Evolutionary conservation across 139 green algal species (phyloP).

Genomic region (Parachlorella kessleri): DNA sequence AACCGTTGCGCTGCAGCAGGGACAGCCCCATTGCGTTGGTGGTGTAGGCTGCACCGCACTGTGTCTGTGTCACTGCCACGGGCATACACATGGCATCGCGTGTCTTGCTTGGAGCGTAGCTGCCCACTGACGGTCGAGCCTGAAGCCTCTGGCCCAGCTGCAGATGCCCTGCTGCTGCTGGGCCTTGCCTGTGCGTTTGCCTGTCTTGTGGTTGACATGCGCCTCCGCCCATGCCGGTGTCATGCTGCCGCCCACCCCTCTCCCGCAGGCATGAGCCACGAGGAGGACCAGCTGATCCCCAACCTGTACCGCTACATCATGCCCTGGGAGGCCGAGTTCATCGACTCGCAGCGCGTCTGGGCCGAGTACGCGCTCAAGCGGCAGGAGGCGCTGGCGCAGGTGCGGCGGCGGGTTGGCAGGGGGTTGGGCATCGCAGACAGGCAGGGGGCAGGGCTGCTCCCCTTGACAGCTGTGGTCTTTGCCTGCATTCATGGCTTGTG

Average conservation of each 20-base stretch:
- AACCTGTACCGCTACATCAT: conserved; percentile 98
- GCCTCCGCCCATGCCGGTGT: no score
- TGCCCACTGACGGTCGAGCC: no score
- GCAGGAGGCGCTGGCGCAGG: conserved; percentile 79
- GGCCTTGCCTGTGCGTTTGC: not conserved
- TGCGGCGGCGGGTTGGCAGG: conserved; percentile 3
- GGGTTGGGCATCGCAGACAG: no score
- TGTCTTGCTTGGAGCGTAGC: no score
- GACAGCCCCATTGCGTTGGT: no score
- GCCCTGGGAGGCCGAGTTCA: conserved; percentile 98
- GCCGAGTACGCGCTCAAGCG: conserved; percentile 99
- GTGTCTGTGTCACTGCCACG: not conserved
- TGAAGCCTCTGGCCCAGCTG: no score
- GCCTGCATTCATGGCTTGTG: no score
- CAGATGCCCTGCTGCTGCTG: not conserved
- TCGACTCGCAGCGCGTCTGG: conserved; percentile 98
- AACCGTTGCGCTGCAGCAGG: no score
- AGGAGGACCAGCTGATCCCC: conserved; percentile 99
- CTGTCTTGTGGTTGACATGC: not conserved
- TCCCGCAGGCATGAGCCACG: conserved; percentile 92
- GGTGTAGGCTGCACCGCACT: not conserved
- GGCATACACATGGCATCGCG: no score
- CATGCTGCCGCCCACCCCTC: no score
- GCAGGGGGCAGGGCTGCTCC: no score
- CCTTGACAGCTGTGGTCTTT: no score